Evolutionary conservation across 345 rosid genomes (phyloP).

Genomic region (Eucalyptus grandis): DNA sequence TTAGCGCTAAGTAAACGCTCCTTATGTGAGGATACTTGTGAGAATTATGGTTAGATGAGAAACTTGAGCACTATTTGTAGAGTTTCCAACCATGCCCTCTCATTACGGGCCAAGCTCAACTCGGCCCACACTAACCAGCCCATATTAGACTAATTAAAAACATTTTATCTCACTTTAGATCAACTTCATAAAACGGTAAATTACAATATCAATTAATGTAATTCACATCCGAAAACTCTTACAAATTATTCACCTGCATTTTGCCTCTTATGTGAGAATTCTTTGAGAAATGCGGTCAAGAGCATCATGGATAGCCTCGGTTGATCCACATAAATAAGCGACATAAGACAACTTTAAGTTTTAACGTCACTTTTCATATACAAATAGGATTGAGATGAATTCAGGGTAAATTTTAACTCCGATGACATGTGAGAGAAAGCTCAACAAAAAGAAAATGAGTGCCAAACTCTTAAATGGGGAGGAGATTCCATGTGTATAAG

Average conservation of each 20-base stretch:
- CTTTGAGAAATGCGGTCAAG: background rate
- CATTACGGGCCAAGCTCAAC: accelerated
- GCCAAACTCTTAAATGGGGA: background rate
- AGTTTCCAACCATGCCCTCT: accelerated
- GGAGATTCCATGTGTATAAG: background rate
- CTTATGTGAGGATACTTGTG: accelerated
- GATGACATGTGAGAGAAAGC: background rate
- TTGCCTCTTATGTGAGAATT: background rate
- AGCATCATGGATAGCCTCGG: background rate
- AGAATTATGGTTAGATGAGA: accelerated
- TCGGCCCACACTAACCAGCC: accelerated
- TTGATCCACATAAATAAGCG: background rate
- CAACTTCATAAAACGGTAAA: too few species aligned
- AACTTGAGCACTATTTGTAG: too few species aligned
- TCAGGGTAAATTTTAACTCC: background rate
- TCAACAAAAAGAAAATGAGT: background rate
- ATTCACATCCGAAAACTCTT: accelerated
- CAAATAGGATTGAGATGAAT: background rate
- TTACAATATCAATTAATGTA: too few species aligned
- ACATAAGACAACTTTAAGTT: background rate
- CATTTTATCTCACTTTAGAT: too few species aligned
- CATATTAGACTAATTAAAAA: too few species aligned
- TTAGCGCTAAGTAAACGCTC: too few species aligned
- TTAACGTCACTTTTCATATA: background rate
- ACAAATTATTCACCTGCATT: background rate